A percentile compares a stretch with the other conserved stretches of the same genome.
phyloP scores from a whole-genome alignment of 352 stramenopile species.

The Globisporangium abappressorium region DNA sequence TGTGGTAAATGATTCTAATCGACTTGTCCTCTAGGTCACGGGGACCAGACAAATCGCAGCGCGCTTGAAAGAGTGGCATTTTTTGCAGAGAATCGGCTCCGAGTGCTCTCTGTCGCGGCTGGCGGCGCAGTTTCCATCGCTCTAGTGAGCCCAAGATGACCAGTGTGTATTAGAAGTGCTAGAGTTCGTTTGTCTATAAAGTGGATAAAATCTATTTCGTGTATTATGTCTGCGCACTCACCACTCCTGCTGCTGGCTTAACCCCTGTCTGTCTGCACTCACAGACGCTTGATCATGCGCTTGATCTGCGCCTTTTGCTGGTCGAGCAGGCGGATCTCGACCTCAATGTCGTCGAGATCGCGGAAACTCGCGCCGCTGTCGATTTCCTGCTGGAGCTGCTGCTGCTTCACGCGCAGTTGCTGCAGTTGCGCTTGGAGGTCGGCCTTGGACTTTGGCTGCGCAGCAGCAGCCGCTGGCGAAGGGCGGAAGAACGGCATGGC shows the following conservation, averaged over 20 bases:
- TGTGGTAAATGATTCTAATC: neutral
- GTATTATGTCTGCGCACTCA: neutral
- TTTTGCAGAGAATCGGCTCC: slow-evolving; percentile 30
- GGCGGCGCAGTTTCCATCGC: slow-evolving; percentile 71
- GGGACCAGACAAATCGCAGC: slow-evolving; percentile 38
- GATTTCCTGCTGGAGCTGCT: slow-evolving; percentile 26
- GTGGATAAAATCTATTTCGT: neutral
- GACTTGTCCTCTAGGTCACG: slow-evolving; percentile 41
- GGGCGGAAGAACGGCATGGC: slow-evolving; percentile 39
- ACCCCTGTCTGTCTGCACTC: slow-evolving; percentile 5
- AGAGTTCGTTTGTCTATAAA: neutral
- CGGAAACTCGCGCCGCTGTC: slow-evolving; percentile 11
- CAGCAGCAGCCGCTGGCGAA: neutral
- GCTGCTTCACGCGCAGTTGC: slow-evolving; percentile 33
- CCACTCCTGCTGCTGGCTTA: neutral
- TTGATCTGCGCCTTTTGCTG: slow-evolving; percentile 56
- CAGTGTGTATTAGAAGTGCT: neutral
- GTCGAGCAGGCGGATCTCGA: slow-evolving; percentile 52
- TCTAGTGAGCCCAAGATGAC: slow-evolving; percentile 14
- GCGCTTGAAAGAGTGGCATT: slow-evolving; percentile 44
- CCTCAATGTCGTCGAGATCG: slow-evolving; percentile 36
- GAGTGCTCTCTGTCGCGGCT: slow-evolving; percentile 35
- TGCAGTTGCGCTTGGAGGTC: slow-evolving; percentile 42
- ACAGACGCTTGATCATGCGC: slow-evolving; percentile 42
- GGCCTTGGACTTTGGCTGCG: slow-evolving; percentile 28